These are phyloP conservation scores for Hericium erinaceus DNA, from an alignment of 768 basidiomycete genomes.

Conservation along the genomic window DNA sequence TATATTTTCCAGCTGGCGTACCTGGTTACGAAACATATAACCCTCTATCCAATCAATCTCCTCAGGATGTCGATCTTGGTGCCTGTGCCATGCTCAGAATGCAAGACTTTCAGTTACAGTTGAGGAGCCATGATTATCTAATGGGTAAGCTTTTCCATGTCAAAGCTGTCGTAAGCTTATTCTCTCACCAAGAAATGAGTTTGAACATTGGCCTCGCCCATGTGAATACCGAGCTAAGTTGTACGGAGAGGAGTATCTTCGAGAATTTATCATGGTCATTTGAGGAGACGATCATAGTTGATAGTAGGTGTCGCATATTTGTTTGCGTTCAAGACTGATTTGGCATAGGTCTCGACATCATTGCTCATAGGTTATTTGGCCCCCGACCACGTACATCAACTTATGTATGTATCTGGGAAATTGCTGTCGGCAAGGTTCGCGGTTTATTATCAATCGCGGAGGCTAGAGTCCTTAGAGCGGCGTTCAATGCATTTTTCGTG, in stretches of 20 bases:
- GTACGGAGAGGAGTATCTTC: constrained; percentile 33
- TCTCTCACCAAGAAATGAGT: not conserved
- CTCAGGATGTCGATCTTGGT: constrained; percentile 34
- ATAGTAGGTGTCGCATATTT: too few species aligned
- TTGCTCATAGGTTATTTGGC: constrained; percentile 82
- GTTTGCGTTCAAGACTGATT: not conserved
- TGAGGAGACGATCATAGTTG: too few species aligned
- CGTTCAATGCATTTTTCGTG: constrained; percentile 47
- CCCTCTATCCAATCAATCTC: constrained; percentile 13
- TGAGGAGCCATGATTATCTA: constrained; percentile 77
- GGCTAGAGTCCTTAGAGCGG: constrained; percentile 39
- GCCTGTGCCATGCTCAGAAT: constrained; percentile 45
- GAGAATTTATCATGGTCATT: constrained; percentile 9
- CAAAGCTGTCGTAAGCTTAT: not conserved
- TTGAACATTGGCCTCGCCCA: constrained; percentile 52
- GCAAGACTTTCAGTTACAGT: constrained; percentile 64
- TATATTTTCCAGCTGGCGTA: constrained; percentile 60
- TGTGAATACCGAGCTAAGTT: constrained; percentile 40
- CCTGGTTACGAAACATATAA: constrained; percentile 46
- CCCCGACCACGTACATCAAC: constrained; percentile 76
- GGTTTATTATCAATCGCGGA: constrained; percentile 47
- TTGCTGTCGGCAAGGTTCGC: constrained; percentile 58
- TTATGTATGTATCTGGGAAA: constrained; percentile 92
- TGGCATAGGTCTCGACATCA: constrained; percentile 59
- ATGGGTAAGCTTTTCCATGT: constrained; percentile 51